Percentiles rank a stretch among this genome's conserved stretches.
phyloP scores from a whole-genome alignment of 2,329 filamentous ascomycete genomes.

The Aureobasidium lini region DNA sequence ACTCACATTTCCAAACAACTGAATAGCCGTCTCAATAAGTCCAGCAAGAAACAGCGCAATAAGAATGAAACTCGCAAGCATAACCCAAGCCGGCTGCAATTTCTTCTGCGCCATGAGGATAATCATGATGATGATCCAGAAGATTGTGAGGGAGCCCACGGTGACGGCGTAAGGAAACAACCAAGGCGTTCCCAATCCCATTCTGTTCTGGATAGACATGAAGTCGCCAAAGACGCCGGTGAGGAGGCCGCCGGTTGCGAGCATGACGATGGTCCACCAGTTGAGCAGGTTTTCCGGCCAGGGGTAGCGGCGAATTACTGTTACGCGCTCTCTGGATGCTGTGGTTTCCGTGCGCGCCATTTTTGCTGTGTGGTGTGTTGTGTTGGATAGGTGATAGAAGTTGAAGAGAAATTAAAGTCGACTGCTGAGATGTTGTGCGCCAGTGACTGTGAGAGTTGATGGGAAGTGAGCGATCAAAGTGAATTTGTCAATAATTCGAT shows the following conservation, averaged over 20 bases:
- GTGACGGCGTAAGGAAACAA: slow-evolving; percentile 58
- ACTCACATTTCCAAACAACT: slow-evolving; percentile 46
- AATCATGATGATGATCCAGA: slow-evolving; percentile 53
- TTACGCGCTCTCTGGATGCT: neutral
- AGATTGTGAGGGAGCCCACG: slow-evolving; percentile 47
- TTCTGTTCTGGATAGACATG: slow-evolving; percentile 49
- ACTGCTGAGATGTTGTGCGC: too few relatives aligned
- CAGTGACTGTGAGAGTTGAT: too few relatives aligned
- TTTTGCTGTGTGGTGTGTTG: neutral
- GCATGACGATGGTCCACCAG: slow-evolving; percentile 56
- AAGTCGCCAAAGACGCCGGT: slow-evolving; percentile 56
- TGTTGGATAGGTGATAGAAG: neutral
- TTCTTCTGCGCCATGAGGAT: slow-evolving; percentile 48
- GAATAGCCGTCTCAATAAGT: slow-evolving; percentile 55
- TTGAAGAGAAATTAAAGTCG: too few relatives aligned
- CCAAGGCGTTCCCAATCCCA: slow-evolving; percentile 54
- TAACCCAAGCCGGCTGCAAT: slow-evolving; percentile 52
- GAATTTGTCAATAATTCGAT: too few relatives aligned
- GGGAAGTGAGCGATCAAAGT: too few relatives aligned
- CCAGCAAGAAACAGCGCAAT: slow-evolving; percentile 55
- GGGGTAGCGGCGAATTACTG: slow-evolving; percentile 37
- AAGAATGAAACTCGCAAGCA: slow-evolving; percentile 54
- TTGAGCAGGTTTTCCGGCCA: slow-evolving; percentile 61
- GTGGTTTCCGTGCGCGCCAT: slow-evolving; percentile 12
- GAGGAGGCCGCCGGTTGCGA: slow-evolving; percentile 49